These are phyloP conservation scores for Salinomyces thailandicus DNA, from an alignment of 2,329 filamentous ascomycete species.

Conservation along the genomic window DNA sequence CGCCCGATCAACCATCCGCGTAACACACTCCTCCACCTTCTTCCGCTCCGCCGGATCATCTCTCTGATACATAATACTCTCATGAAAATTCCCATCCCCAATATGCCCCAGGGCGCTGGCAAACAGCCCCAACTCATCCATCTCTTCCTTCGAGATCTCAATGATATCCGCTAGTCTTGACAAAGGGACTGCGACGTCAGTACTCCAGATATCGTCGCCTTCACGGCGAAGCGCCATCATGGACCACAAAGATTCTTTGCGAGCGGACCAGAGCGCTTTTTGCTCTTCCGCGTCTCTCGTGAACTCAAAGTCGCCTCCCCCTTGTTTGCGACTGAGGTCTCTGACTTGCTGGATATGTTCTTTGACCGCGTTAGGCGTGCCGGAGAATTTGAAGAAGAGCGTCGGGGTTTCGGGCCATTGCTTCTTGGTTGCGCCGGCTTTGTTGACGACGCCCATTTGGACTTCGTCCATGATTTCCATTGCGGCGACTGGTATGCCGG, in stretches of 20 bases:
- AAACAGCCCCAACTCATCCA: slow-evolving; percentile 76
- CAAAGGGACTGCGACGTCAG: slow-evolving; percentile 52
- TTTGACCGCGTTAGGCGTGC: slow-evolving; percentile 62
- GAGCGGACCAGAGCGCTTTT: slow-evolving; percentile 48
- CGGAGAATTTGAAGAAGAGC: slow-evolving; percentile 76
- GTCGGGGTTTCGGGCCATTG: slow-evolving; percentile 68
- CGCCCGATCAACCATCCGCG: slow-evolving; percentile 83
- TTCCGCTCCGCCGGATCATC: slow-evolving; percentile 57
- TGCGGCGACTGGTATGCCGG: slow-evolving; percentile 61
- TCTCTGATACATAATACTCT: slow-evolving; percentile 79
- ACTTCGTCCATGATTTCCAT: slow-evolving; percentile 87
- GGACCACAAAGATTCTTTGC: slow-evolving; percentile 52
- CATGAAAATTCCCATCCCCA: slow-evolving; percentile 90
- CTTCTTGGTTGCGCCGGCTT: slow-evolving; percentile 57
- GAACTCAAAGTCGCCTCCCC: slow-evolving; percentile 45
- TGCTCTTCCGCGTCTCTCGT: slow-evolving; percentile 44
- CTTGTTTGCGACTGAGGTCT: slow-evolving; percentile 53
- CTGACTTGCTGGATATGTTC: slow-evolving; percentile 66
- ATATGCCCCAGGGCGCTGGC: slow-evolving; percentile 83
- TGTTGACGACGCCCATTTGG: slow-evolving; percentile 74
- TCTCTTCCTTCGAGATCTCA: slow-evolving; percentile 78
- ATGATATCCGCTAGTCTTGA: slow-evolving; percentile 53
- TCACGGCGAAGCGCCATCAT: slow-evolving; percentile 48
- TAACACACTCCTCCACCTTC: slow-evolving; percentile 70
- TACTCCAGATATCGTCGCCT: slow-evolving; percentile 50